A percentile compares a stretch with the other conserved stretches of the same genome.
These are phyloP conservation scores for Vitis hybrid DNA, from an alignment of 177 flowering plant species.

Conservation along the genomic window DNA sequence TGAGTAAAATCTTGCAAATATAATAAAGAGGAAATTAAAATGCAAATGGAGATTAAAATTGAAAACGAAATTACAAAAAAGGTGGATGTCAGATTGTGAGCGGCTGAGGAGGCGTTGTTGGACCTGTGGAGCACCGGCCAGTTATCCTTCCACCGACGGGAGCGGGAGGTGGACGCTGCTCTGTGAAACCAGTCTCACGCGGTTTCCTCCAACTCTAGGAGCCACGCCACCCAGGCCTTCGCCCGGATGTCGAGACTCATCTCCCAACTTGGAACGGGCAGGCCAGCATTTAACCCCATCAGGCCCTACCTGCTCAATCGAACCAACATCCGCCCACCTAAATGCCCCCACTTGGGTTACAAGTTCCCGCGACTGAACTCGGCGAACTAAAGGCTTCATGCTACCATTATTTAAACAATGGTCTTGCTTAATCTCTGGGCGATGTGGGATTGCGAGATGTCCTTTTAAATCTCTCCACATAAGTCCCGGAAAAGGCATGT, in stretches of 20 bases:
- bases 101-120: not conserved
- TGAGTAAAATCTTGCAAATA: too few relatives aligned
- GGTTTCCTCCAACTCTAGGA: constrained; percentile 7
- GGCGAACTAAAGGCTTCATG: not conserved
- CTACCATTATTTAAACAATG: too few relatives aligned
- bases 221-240: constrained; percentile 3
- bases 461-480: too few relatives aligned
- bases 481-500: too few relatives aligned
- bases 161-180: constrained; percentile 19
- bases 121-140: not conserved
- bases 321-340: not conserved
- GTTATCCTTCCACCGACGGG: constrained; percentile 12
- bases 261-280: constrained; percentile 5
- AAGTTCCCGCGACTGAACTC: not conserved
- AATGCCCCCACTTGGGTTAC: not conserved
- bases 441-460: too few relatives aligned
- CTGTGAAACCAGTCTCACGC: constrained; percentile 22
- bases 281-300: not conserved
- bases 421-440: too few relatives aligned
- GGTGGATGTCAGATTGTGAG: not conserved
- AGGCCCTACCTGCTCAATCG: not conserved
- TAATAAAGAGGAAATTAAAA: too few relatives aligned
- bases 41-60: too few relatives aligned
- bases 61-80: not conserved
- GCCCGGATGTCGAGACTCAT: not conserved